phyloP scores from a whole-genome alignment of 495 filamentous ascomycete genomes.

The Schizothecium vesticola region DNA sequence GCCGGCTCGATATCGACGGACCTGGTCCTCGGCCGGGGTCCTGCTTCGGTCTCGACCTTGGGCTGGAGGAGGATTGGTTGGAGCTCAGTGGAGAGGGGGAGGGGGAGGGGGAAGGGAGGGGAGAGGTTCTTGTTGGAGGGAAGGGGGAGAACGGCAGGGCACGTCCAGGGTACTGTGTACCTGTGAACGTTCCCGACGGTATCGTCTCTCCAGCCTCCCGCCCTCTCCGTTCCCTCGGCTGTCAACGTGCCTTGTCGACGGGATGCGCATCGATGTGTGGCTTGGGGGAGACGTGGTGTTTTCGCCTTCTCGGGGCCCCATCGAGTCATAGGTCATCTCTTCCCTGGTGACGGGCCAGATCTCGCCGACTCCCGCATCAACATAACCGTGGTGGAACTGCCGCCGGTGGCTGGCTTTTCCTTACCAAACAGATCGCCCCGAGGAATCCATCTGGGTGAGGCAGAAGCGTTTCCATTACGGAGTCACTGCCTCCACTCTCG shows the following conservation, averaged over 20 bases:
- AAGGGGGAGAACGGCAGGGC: background rate
- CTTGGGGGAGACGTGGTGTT: background rate
- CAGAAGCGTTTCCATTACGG: conserved; percentile 9
- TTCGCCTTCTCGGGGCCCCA: background rate
- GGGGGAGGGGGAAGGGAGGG: background rate
- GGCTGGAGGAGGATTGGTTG: conserved; percentile 28
- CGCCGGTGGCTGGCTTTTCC: background rate
- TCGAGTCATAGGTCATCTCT: no score
- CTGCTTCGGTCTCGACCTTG: conserved; percentile 22
- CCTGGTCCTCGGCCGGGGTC: conserved; percentile 22
- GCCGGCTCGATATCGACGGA: conserved; percentile 8
- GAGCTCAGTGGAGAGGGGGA: conserved; percentile 9
- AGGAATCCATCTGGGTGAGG: background rate
- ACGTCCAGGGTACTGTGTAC: background rate
- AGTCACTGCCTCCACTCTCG: conserved; percentile 1
- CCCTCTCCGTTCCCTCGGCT: background rate
- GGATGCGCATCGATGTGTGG: background rate
- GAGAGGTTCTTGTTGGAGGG: background rate
- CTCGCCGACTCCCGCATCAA: background rate
- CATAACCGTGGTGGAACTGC: background rate
- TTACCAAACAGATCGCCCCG: background rate
- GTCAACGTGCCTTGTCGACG: background rate
- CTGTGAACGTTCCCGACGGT: background rate
- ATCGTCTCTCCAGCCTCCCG: background rate
- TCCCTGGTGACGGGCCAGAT: background rate